These are phyloP conservation scores for Paspalum vaginatum DNA, from an alignment of 176 grass and related monocot genomes.

Conservation along the genomic window DNA sequence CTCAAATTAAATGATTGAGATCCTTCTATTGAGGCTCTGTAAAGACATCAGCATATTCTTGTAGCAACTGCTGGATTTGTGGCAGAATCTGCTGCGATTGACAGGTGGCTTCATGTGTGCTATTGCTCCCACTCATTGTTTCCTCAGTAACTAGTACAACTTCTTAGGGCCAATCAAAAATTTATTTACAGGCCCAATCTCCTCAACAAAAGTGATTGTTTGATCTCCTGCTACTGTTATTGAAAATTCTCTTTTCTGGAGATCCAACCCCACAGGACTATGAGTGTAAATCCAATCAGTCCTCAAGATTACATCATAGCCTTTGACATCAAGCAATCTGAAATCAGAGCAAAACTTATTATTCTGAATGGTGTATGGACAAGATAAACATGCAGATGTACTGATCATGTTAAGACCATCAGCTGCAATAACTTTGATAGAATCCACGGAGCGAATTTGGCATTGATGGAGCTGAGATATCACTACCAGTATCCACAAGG, in stretches of 20 bases:
- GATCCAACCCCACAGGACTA: neutral
- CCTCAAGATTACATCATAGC: neutral
- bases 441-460: too few species aligned
- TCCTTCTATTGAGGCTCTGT: too few species aligned
- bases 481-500: neutral
- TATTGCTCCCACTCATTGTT: neutral
- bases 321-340: neutral
- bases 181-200: too few species aligned
- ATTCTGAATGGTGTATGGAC: neutral
- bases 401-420: neutral
- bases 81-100: too few species aligned
- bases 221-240: neutral
- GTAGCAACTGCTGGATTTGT: too few species aligned
- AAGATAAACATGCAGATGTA: neutral
- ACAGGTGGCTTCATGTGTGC: too few species aligned
- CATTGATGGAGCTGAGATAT: neutral
- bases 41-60: neutral
- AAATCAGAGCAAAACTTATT: neutral
- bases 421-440: neutral
- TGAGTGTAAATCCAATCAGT: neutral
- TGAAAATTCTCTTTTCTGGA: neutral
- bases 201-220: too few species aligned
- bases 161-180: too few species aligned
- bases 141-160: rapidly evolving
- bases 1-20: neutral